These are phyloP conservation scores for Cichorium intybus DNA, from an alignment of 140 eudicot genomes.

Conservation along the genomic window DNA sequence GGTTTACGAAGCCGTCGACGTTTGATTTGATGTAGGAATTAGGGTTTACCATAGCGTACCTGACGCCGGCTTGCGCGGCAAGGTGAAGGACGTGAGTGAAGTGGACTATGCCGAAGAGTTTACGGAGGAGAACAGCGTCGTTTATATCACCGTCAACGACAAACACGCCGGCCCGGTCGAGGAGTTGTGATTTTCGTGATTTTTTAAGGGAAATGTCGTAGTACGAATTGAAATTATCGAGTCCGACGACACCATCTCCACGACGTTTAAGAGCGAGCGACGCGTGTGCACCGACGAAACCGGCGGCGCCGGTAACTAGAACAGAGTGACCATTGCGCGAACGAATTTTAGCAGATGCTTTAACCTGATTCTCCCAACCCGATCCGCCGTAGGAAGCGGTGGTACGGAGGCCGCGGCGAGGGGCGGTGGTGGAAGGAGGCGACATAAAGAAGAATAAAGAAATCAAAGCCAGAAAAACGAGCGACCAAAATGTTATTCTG, in stretches of 20 bases:
- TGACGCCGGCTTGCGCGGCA: conserved; percentile 88
- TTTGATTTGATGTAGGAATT: conserved; percentile 57
- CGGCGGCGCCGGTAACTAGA: conserved; percentile 85
- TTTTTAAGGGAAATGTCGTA: conserved; percentile 55
- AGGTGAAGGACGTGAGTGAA: conserved; percentile 77
- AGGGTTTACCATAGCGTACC: conserved; percentile 88
- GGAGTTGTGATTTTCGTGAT: conserved; percentile 47
- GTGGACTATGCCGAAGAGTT: conserved; percentile 51
- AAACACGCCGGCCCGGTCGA: conserved; percentile 55
- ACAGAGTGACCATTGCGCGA: conserved; percentile 43
- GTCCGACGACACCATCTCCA: conserved; percentile 80
- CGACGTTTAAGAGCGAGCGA: conserved; percentile 53
- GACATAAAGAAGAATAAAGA: conserved; percentile 40
- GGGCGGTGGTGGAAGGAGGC: conserved; percentile 39
- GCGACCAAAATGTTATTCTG: conserved; percentile 60
- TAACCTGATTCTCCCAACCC: conserved; percentile 52
- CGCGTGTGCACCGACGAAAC: conserved; percentile 80
- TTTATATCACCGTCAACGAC: conserved; percentile 68
- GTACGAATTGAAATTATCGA: conserved; percentile 69
- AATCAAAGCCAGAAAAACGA: conserved; percentile 43
- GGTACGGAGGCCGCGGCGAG: conserved; percentile 50
- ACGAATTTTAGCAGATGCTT: conserved; percentile 44
- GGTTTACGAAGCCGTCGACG: conserved; percentile 62
- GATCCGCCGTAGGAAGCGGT: conserved; percentile 29
- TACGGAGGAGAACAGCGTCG: conserved; percentile 48